These are phyloP conservation scores for Physcomitrellopsis africana DNA, from an alignment of 225 moss, liverwort and hornwort genomes.

Conservation along the genomic window DNA sequence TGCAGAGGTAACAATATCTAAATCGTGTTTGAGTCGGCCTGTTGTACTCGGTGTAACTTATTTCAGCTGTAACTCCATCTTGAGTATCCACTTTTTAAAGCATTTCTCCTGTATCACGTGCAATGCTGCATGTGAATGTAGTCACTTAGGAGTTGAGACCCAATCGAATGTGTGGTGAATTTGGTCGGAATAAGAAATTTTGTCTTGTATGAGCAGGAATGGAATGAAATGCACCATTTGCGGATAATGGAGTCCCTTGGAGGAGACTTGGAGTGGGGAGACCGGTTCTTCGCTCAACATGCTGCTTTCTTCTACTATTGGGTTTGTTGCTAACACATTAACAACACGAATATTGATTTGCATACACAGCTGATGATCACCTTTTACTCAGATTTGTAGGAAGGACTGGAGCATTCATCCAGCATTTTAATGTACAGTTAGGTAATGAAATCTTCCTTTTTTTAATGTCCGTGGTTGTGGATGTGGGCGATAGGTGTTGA, in stretches of 20 bases:
- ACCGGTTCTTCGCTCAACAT: conserved; percentile 94
- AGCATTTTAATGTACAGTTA: background rate
- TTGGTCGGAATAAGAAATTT: conserved; percentile 3
- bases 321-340: conserved; percentile 45
- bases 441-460: conserved; percentile 5
- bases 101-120: background rate
- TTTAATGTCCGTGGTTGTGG: conserved; percentile 20
- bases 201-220: conserved; percentile 63
- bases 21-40: conserved; percentile 4
- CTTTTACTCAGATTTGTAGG: background rate
- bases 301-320: conserved; percentile 98
- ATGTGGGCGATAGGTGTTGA: conserved; percentile 62
- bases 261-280: conserved; percentile 98
- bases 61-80: background rate
- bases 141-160: background rate
- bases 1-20: conserved; percentile 71
- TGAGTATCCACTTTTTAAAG: background rate
- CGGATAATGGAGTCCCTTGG: conserved; percentile 98
- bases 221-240: conserved; percentile 99
- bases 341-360: background rate
- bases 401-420: conserved; percentile 7
- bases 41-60: background rate
- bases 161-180: background rate
- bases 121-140: background rate
- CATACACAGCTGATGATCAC: background rate